Conservation (phyloP, 441 rosid genomes). For the Adansonia madagascariensis region DNA sequence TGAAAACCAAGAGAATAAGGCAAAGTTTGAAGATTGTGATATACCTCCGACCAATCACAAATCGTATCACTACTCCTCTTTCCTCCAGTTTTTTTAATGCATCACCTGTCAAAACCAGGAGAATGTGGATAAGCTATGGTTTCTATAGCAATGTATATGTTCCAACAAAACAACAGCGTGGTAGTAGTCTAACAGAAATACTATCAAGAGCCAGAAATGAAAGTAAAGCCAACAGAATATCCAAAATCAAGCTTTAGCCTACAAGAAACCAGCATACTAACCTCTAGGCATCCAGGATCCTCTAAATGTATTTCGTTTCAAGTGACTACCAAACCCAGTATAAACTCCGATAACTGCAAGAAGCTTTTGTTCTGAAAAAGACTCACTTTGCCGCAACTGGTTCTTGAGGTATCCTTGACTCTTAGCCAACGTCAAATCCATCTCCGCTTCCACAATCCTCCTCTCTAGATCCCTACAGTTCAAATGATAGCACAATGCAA, state of each 20-base stretch:
- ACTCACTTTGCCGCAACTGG: slow-evolving; percentile 44
- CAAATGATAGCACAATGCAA: slow-evolving; percentile 19
- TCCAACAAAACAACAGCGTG: background rate
- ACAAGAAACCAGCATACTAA: slow-evolving; percentile 32
- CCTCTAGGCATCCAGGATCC: slow-evolving; percentile 98
- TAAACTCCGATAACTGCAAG: slow-evolving; percentile 93
- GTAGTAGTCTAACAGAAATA: slow-evolving; percentile 3
- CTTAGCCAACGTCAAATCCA: slow-evolving; percentile 93
- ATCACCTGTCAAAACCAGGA: slow-evolving; percentile 54
- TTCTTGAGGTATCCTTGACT: slow-evolving; percentile 80
- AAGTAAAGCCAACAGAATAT: background rate
- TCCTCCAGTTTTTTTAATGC: slow-evolving; percentile 85
- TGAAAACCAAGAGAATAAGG: slow-evolving; percentile 9
- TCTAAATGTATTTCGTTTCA: slow-evolving; percentile 76
- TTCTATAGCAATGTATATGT: background rate
- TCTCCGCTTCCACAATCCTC: slow-evolving; percentile 86
- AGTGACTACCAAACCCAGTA: slow-evolving; percentile 88
- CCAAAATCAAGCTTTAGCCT: background rate
- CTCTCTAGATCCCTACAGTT: slow-evolving; percentile 77
- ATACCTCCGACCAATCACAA: slow-evolving; percentile 94
- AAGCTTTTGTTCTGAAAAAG: slow-evolving; percentile 58
- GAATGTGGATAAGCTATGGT: background rate
- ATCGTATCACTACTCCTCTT: slow-evolving; percentile 86
- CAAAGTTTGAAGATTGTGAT: slow-evolving; percentile 36
- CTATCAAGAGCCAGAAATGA: background rate